Evolutionary conservation across 2,329 filamentous ascomycete species (phyloP).

Genomic region (Hymenoscyphus repandus): DNA sequence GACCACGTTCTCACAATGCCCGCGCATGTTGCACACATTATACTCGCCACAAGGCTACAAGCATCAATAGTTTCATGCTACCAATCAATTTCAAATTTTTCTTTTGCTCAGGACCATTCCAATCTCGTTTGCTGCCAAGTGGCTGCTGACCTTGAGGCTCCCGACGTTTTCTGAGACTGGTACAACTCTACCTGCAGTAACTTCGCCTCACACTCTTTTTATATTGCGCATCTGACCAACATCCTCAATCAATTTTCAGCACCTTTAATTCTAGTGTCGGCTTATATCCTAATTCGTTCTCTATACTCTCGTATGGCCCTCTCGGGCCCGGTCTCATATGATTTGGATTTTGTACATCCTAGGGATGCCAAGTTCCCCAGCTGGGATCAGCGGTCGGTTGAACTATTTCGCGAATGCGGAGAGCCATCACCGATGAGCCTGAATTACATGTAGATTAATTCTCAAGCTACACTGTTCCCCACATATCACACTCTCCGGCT

Average conservation of each 20-base stretch:
- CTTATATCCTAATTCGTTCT: too few species aligned
- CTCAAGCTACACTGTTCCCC: slow-evolving; percentile 6
- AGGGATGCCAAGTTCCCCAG: not conserved
- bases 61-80: not conserved
- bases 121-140: not conserved
- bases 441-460: slow-evolving; percentile 18
- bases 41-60: too few species aligned
- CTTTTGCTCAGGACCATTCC: too few species aligned
- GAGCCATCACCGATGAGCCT: slow-evolving; percentile 12
- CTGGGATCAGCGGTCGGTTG: slow-evolving; percentile 7
- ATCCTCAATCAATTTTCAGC: not conserved
- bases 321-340: not conserved
- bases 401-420: slow-evolving; percentile 22
- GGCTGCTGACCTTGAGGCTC: not conserved
- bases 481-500: slow-evolving; percentile 16
- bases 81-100: too few species aligned
- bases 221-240: not conserved
- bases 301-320: not conserved
- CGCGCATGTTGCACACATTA: too few species aligned
- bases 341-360: not conserved
- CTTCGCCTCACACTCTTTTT: not conserved
- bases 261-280: not conserved
- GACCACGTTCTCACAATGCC: not conserved
- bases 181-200: slow-evolving; percentile 2
- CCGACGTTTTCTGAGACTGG: not conserved